Percentiles rank a stretch among this genome's conserved stretches.
These are phyloP conservation scores for Nicotiana sylvestris DNA, from an alignment of 257 asterid species.

Conservation along the genomic window DNA sequence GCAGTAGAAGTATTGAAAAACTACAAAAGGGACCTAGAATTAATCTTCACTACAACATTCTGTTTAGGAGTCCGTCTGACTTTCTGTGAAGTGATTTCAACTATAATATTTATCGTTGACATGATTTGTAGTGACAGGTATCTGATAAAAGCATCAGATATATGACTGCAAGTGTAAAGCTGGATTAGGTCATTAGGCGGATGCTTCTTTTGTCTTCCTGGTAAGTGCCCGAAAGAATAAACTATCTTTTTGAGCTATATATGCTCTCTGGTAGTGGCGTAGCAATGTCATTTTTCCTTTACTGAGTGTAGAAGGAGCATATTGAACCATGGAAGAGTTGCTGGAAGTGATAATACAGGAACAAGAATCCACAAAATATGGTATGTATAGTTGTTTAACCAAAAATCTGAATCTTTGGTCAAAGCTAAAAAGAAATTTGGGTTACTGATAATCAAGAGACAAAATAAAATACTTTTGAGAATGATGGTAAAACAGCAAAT, in stretches of 20 bases:
- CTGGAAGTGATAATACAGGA: too few species aligned
- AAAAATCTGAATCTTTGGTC: too few species aligned
- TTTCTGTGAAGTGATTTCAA: not conserved
- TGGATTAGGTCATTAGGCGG: conserved; percentile 75
- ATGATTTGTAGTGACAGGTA: conserved; percentile 45
- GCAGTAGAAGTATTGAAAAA: not conserved
- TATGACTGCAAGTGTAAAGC: conserved; percentile 54
- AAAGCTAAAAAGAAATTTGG: too few species aligned
- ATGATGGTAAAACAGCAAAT: too few species aligned
- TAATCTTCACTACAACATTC: not conserved
- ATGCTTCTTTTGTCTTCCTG: conserved; percentile 88
- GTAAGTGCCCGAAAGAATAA: conserved; percentile 26
- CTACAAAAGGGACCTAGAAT: too few species aligned
- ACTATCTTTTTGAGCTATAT: not conserved
- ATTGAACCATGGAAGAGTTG: conserved; percentile 30
- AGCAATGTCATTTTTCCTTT: conserved; percentile 12
- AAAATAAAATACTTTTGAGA: too few species aligned
- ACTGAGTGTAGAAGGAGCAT: conserved; percentile 56
- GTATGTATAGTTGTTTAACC: too few species aligned
- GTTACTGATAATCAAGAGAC: too few species aligned
- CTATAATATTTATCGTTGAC: conserved; percentile 9
- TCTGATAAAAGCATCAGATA: conserved; percentile 55
- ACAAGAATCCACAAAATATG: too few species aligned
- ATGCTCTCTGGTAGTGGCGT: not conserved
- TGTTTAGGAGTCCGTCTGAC: not conserved